Conservation (phyloP, 1,284 basidiomycete species). For the Vanrija sp. region DNA sequence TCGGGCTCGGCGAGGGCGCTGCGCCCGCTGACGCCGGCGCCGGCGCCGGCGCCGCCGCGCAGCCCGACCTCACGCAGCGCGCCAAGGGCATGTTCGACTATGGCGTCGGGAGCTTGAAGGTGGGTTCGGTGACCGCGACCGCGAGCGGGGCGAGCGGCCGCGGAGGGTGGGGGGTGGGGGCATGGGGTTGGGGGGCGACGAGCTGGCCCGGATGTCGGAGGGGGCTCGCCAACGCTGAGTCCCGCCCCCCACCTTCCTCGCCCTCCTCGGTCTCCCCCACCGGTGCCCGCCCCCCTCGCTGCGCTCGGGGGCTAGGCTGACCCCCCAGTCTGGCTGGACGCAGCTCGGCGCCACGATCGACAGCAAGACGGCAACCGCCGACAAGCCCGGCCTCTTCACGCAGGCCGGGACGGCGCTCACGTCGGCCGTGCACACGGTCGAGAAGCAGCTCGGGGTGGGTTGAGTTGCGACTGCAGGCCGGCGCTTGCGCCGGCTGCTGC, state of each 20-base stretch:
- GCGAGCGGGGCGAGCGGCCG: not conserved
- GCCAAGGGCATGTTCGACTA: constrained; percentile 33
- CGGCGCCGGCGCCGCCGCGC: not conserved
- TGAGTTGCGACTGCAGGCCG: too few relatives aligned
- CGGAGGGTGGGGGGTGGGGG: too few relatives aligned
- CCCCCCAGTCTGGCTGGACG: constrained; percentile 32
- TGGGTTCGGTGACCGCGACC: too few relatives aligned
- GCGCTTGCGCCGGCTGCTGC: too few relatives aligned
- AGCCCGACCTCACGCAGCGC: constrained; percentile 25
- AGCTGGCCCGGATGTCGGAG: too few relatives aligned
- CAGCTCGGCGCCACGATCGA: constrained; percentile 41
- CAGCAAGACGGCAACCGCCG: constrained; percentile 37
- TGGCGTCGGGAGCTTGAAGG: constrained; percentile 29
- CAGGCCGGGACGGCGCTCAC: constrained; percentile 14
- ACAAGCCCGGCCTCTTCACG: constrained; percentile 44
- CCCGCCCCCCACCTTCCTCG: too few relatives aligned
- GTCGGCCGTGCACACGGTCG: too few relatives aligned
- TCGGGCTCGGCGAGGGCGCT: too few relatives aligned
- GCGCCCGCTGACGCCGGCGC: not conserved
- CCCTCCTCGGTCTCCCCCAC: not conserved
- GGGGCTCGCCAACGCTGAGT: too few relatives aligned
- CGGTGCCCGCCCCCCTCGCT: not conserved
- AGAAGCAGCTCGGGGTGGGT: too few relatives aligned
- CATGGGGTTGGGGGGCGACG: not conserved
- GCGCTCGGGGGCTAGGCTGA: too few relatives aligned